phyloP scores from a whole-genome alignment of 257 asterid species.

The Dorcoceras hygrometricum region DNA sequence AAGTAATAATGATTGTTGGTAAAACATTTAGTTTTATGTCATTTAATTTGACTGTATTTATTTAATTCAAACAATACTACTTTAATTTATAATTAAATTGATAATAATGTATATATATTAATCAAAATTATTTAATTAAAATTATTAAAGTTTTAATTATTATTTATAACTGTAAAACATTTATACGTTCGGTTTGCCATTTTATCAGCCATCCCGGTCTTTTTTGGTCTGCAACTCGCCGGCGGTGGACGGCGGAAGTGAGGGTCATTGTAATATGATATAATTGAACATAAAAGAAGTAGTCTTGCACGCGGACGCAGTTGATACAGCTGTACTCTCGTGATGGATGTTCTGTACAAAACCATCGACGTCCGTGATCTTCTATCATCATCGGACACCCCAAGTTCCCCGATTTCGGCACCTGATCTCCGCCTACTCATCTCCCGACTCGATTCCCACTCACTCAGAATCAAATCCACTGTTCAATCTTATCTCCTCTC shows the following conservation, averaged over 20 bases:
- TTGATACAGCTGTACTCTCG: conserved; percentile 30
- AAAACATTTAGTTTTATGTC: no score
- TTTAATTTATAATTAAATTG: no score
- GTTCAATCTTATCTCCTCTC: conserved; percentile 75
- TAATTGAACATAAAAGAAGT: background rate
- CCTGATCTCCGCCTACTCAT: conserved; percentile 95
- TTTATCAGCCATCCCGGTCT: no score
- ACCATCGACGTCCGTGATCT: conserved; percentile 79
- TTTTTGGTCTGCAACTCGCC: no score
- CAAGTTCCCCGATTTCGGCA: conserved; percentile 70
- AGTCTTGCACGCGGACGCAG: conserved; percentile 25
- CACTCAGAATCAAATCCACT: conserved; percentile 74
- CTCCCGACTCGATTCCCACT: conserved; percentile 71
- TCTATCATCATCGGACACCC: conserved; percentile 61
- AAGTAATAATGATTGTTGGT: no score
- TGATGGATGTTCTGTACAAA: conserved; percentile 58
- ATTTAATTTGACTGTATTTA: no score
- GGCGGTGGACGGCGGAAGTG: background rate
- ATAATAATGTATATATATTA: no score
- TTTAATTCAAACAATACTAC: no score
- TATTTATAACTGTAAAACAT: no score
- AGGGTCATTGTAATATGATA: background rate
- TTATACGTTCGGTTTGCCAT: no score
- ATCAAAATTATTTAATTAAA: no score
- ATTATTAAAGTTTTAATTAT: no score